phyloP scores from a whole-genome alignment of 169 alveolate genomes.

The Fabrea salina region DNA sequence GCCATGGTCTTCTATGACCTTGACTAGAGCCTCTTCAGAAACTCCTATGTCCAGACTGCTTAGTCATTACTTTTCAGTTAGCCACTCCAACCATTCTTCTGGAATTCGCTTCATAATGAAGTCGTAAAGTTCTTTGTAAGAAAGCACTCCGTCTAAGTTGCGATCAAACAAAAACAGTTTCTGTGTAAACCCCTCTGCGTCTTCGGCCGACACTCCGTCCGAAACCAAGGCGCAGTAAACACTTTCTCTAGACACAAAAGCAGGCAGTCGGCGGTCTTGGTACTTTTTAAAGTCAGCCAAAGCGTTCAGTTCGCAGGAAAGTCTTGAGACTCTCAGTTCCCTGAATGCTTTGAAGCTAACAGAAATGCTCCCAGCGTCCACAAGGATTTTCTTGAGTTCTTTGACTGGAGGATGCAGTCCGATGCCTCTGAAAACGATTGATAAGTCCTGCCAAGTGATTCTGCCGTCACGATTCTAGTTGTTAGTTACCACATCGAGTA shows the following conservation, averaged over 20 bases:
- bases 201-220: neutral
- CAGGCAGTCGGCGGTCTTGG: neutral
- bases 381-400: neutral
- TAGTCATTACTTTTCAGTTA: neutral
- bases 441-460: neutral
- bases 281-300: slow-evolving; percentile 21
- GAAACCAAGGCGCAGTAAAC: neutral
- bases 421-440: neutral
- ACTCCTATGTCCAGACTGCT: neutral
- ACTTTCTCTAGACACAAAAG: neutral
- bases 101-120: neutral
- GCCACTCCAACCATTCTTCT: slow-evolving; percentile 18
- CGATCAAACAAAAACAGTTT: neutral
- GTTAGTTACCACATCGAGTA: neutral
- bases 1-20: slow-evolving; percentile 5
- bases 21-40: neutral
- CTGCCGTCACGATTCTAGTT: neutral
- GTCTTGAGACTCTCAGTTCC: neutral
- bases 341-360: neutral
- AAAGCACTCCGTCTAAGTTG: neutral
- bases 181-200: neutral
- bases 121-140: slow-evolving; percentile 7
- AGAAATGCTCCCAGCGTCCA: neutral
- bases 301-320: neutral
- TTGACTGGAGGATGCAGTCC: neutral